Conservation (phyloP, 192 early-diverging fungal genomes). For the Coemansia biformis region DNA sequence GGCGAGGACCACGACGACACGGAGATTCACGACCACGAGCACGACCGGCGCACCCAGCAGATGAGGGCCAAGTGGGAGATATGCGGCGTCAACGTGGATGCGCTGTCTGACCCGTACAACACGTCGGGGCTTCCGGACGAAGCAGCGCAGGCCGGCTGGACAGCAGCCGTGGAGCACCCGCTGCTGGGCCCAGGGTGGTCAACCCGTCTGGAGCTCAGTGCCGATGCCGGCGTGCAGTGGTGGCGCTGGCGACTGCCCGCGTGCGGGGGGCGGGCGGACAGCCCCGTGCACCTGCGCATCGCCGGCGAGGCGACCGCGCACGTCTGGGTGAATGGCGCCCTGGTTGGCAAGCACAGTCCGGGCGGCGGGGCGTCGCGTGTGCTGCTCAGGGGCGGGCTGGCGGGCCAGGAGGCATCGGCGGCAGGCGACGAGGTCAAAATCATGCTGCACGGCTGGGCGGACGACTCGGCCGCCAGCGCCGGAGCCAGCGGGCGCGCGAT, state of each 20-base stretch:
- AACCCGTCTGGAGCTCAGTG: slow-evolving; percentile 19
- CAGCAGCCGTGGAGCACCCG: slow-evolving; percentile 20
- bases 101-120: slow-evolving; percentile 55
- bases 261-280: slow-evolving; percentile 3
- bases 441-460: slow-evolving; percentile 47
- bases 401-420: not conserved
- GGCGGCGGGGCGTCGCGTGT: slow-evolving; percentile 24
- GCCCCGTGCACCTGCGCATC: slow-evolving; percentile 63
- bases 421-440: slow-evolving; percentile 14
- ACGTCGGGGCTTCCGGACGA: slow-evolving; percentile 74
- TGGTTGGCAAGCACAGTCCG: slow-evolving; percentile 69
- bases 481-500: not conserved
- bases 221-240: slow-evolving; percentile 46
- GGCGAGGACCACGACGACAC: slow-evolving; percentile 50
- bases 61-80: slow-evolving; percentile 57
- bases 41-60: slow-evolving; percentile 44
- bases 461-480: slow-evolving; percentile 17
- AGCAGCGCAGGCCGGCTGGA: slow-evolving; percentile 41
- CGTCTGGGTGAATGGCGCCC: slow-evolving; percentile 61
- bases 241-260: slow-evolving; percentile 16
- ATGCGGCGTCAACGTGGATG: slow-evolving; percentile 68
- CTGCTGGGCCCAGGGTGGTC: slow-evolving; percentile 34
- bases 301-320: slow-evolving; percentile 64
- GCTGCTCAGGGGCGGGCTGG: slow-evolving; percentile 21
- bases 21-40: slow-evolving; percentile 45